Evolutionary conservation across 306 rosid genomes (phyloP).

Genomic region (Cucumis melo): DNA sequence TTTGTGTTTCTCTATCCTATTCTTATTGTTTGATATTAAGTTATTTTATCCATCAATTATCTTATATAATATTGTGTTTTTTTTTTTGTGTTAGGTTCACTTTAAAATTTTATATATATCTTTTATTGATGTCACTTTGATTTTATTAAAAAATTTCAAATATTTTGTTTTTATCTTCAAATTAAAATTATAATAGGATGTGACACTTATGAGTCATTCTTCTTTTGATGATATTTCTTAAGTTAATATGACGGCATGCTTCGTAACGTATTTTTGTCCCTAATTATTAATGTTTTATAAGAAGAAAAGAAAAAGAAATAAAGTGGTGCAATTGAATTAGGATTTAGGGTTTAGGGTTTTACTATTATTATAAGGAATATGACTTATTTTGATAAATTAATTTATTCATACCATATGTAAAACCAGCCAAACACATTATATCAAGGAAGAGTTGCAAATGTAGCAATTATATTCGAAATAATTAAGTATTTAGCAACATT

Average conservation of each 20-base stretch:
- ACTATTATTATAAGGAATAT: not conserved
- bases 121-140: no score
- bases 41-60: no score
- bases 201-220: not conserved
- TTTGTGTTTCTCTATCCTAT: no score
- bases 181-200: not conserved
- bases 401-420: not conserved
- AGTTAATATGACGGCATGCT: not conserved
- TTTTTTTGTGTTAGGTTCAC: no score
- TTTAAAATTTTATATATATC: no score
- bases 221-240: not conserved
- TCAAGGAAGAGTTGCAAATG: no score
- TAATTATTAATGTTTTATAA: not conserved
- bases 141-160: no score
- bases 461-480: no score
- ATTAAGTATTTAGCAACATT: no score
- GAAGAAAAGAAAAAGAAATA: not conserved
- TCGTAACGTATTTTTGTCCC: not conserved
- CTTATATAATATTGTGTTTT: no score
- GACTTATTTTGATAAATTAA: not conserved
- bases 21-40: no score
- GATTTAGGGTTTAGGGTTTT: not conserved
- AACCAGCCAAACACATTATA: not conserved
- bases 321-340: not conserved
- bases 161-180: no score